Evolutionary conservation across 345 rosid genomes (phyloP).

Genomic region (Triadica sebifera): DNA sequence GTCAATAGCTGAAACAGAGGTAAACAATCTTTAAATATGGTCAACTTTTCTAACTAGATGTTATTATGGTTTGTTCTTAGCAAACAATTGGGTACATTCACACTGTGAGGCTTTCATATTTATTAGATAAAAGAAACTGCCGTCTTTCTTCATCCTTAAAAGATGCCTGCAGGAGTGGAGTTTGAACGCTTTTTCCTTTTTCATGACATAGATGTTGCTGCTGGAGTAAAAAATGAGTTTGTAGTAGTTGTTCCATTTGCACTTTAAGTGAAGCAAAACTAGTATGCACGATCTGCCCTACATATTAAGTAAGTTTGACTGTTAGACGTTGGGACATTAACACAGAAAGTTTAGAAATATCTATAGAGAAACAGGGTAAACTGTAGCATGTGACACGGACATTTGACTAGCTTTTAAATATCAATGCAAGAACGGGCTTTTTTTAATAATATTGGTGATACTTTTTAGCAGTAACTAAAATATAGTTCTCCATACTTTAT

Average conservation of each 20-base stretch:
- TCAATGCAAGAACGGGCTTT: no score
- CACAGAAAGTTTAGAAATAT: no score
- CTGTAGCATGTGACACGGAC: no score
- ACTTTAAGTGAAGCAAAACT: not conserved
- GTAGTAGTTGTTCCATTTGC: not conserved
- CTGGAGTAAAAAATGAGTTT: not conserved
- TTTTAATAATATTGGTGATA: not conserved
- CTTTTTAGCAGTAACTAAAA: not conserved
- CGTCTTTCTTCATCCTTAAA: not conserved
- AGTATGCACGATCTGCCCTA: not conserved
- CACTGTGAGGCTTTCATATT: not conserved
- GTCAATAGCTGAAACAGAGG: slow-evolving; percentile 92
- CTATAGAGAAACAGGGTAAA: not conserved
- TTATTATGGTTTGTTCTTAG: not conserved
- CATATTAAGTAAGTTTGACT: not conserved
- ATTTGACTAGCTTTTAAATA: no score
- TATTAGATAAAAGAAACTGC: not conserved
- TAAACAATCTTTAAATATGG: slow-evolving; percentile 31
- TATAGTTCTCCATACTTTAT: no score
- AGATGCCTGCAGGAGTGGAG: not conserved
- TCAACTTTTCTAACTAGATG: not conserved
- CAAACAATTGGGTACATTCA: not conserved
- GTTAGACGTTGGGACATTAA: not conserved
- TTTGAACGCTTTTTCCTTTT: not conserved
- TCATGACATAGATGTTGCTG: not conserved